These are phyloP conservation scores for Chrysosporium queenslandicum DNA, from an alignment of 2,329 filamentous ascomycete genomes.

Conservation along the genomic window DNA sequence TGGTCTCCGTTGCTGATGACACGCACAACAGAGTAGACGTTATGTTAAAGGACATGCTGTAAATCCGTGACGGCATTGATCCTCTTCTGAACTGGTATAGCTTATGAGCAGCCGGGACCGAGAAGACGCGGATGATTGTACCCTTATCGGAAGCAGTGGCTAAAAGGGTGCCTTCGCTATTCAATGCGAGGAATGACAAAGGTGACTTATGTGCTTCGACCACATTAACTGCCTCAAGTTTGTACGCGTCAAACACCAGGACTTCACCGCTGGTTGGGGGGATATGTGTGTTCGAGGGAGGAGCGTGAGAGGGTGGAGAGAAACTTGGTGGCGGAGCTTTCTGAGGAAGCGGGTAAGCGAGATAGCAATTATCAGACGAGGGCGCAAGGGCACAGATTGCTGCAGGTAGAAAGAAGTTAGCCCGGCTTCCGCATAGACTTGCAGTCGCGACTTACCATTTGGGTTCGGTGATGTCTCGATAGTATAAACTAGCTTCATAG, in stretches of 20 bases:
- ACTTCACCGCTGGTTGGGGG: slow-evolving; percentile 84
- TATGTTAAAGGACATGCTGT: slow-evolving; percentile 97
- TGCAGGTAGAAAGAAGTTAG: slow-evolving; percentile 21
- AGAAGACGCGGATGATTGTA: slow-evolving; percentile 93
- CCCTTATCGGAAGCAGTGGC: slow-evolving; percentile 96
- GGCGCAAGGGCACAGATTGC: slow-evolving; percentile 89
- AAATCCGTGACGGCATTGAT: slow-evolving; percentile 90
- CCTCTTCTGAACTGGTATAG: slow-evolving; percentile 92
- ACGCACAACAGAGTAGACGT: slow-evolving; percentile 88
- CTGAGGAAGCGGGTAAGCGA: slow-evolving; percentile 80
- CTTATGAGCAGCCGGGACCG: slow-evolving; percentile 80
- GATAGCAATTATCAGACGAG: slow-evolving; percentile 89
- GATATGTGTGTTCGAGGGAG: slow-evolving; percentile 60
- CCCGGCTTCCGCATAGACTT: too few relatives aligned
- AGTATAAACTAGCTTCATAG: slow-evolving; percentile 89
- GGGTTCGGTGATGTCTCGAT: slow-evolving; percentile 93
- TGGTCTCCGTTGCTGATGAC: slow-evolving; percentile 89
- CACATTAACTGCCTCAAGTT: slow-evolving; percentile 86
- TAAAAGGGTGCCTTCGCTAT: slow-evolving; percentile 80
- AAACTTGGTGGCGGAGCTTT: slow-evolving; percentile 46
- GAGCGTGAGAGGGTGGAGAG: slow-evolving; percentile 66
- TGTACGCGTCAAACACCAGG: slow-evolving; percentile 80
- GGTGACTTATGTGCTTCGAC: slow-evolving; percentile 91
- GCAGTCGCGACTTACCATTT: too few relatives aligned
- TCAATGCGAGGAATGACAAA: slow-evolving; percentile 79